phyloP scores from a whole-genome alignment of 2,329 filamentous ascomycete genomes.

The Neofusicoccum parvum region DNA sequence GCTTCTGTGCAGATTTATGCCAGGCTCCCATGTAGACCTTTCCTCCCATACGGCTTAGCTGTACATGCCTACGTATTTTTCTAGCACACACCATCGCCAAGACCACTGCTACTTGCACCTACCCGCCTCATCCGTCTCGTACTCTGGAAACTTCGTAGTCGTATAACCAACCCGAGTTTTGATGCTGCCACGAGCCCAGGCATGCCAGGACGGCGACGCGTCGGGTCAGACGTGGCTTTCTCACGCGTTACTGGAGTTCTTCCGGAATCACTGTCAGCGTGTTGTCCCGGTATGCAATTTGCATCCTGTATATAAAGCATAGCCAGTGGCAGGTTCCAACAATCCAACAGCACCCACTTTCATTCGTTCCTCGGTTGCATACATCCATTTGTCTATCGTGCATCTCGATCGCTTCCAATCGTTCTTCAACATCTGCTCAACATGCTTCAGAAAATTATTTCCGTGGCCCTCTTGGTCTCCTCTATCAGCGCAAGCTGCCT shows the following conservation, averaged over 20 bases:
- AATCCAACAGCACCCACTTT: not conserved
- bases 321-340: not conserved
- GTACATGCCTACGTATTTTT: too few relatives aligned
- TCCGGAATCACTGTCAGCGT: not conserved
- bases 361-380: not conserved
- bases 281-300: not conserved
- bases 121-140: too few relatives aligned
- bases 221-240: not conserved
- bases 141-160: too few relatives aligned
- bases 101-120: too few relatives aligned
- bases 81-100: too few relatives aligned
- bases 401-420: not conserved
- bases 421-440: not conserved
- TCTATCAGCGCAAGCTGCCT: constrained; percentile 43
- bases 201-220: not conserved
- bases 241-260: not conserved
- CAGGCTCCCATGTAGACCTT: too few relatives aligned
- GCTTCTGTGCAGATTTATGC: too few relatives aligned
- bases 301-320: not conserved
- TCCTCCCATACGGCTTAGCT: too few relatives aligned
- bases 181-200: constrained; percentile 9
- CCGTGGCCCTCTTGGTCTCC: constrained; percentile 1
- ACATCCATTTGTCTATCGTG: not conserved
- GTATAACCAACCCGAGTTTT: not conserved
- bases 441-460: not conserved